Percentiles rank a stretch among this genome's conserved stretches.
Evolutionary conservation across 2,329 filamentous ascomycete species (phyloP).

Genomic region (Diaporthe ilicicola): DNA sequence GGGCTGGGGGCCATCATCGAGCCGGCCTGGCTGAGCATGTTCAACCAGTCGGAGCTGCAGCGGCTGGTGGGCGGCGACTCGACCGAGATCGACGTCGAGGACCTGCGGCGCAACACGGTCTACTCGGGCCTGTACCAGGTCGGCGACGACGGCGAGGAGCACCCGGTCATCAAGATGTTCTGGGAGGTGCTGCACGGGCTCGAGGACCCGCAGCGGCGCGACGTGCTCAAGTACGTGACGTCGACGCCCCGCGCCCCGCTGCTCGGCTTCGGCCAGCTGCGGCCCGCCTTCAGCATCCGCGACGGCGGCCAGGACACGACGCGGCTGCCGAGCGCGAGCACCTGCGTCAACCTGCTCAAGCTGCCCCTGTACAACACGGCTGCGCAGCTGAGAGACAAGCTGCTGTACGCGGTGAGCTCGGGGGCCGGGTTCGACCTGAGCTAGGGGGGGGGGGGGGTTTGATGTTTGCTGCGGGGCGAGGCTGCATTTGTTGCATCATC

Average conservation of each 20-base stretch:
- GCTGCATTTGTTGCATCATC: too few species aligned
- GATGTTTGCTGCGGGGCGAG: background rate
- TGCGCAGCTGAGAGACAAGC: conserved; percentile 74
- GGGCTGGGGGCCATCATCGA: conserved; percentile 90
- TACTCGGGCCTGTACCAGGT: conserved; percentile 91
- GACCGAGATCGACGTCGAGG: conserved; percentile 84
- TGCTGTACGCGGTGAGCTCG: conserved; percentile 88
- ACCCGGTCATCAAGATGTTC: conserved; percentile 85
- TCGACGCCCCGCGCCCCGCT: conserved; percentile 90
- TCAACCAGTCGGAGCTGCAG: conserved; percentile 95
- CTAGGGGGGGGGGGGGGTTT: conserved; percentile 42
- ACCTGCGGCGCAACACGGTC: conserved; percentile 82
- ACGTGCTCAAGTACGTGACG: conserved; percentile 95
- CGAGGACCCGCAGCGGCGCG: conserved; percentile 78
- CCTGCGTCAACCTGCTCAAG: conserved; percentile 95
- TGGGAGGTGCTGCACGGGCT: conserved; percentile 88
- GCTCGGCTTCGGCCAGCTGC: conserved; percentile 86
- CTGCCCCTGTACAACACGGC: conserved; percentile 81
- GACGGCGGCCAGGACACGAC: conserved; percentile 81
- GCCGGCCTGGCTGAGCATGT: conserved; percentile 95
- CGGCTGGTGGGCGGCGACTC: conserved; percentile 90
- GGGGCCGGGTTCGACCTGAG: conserved; percentile 92
- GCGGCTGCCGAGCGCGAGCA: conserved; percentile 90
- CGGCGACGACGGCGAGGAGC: conserved; percentile 88
- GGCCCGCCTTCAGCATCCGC: conserved; percentile 87